phyloP scores from a whole-genome alignment of 1,284 basidiomycete species.

The Ustilago lituana region DNA sequence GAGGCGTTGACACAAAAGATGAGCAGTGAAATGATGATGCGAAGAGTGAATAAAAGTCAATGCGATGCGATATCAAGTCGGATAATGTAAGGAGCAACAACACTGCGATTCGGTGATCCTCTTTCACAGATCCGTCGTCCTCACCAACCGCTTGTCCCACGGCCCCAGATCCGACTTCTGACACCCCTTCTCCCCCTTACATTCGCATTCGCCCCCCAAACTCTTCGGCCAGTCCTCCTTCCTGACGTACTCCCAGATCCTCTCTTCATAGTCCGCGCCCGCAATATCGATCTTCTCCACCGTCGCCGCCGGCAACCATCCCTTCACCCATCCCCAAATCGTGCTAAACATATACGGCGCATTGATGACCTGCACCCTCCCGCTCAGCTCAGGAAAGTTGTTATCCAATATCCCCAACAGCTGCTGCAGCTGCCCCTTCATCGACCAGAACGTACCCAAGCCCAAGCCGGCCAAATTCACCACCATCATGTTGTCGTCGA shows the following conservation, averaged over 20 bases:
- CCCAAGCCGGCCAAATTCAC: constrained; percentile 61
- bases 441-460: constrained; percentile 61
- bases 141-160: constrained; percentile 48
- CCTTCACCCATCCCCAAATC: constrained; percentile 62
- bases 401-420: constrained; percentile 58
- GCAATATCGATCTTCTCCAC: constrained; percentile 64
- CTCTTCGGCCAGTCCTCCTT: constrained; percentile 53
- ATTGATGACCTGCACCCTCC: constrained; percentile 66
- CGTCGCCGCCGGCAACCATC: constrained; percentile 61
- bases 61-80: too few relatives aligned
- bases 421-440: constrained; percentile 61
- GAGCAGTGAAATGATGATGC: too few relatives aligned
- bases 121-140: constrained; percentile 15
- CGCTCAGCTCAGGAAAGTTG: constrained; percentile 63
- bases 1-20: too few relatives aligned
- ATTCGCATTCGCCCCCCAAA: constrained; percentile 61
- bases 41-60: too few relatives aligned
- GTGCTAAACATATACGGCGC: constrained; percentile 62
- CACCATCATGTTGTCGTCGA: constrained; percentile 66
- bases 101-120: background rate
- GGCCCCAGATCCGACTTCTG: constrained; percentile 53
- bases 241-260: constrained; percentile 52
- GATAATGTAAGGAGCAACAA: background rate
- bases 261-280: constrained; percentile 49
- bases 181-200: constrained; percentile 37